Evolutionary conservation across 805 yeast species (phyloP).

Genomic region (Lipomyces yamadae): DNA sequence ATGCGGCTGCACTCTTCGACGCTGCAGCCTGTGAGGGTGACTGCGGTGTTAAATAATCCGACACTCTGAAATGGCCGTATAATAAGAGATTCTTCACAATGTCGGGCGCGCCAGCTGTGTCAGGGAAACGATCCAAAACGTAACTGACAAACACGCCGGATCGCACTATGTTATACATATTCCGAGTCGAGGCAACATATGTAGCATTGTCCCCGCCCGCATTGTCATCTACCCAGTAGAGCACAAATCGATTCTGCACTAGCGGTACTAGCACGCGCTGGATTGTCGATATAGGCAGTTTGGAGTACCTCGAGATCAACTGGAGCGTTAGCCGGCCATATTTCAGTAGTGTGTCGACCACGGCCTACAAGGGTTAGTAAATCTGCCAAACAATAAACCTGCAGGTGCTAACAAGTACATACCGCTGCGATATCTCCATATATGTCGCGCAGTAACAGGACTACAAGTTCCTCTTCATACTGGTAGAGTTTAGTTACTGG

Average conservation of each 20-base stretch:
- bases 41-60: slow-evolving; percentile 52
- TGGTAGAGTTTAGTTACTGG: slow-evolving; percentile 1
- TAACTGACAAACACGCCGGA: slow-evolving; percentile 73
- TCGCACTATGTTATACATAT: slow-evolving; percentile 64
- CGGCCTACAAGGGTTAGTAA: slow-evolving; percentile 35
- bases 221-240: slow-evolving; percentile 59
- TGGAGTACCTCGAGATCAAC: slow-evolving; percentile 57
- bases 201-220: slow-evolving; percentile 24
- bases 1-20: slow-evolving; percentile 50
- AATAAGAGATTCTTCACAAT: slow-evolving; percentile 72
- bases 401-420: neutral
- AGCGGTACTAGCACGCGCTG: slow-evolving; percentile 73
- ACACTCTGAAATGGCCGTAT: slow-evolving; percentile 66
- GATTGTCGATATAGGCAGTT: slow-evolving; percentile 56
- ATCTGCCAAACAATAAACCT: neutral
- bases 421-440: slow-evolving; percentile 76
- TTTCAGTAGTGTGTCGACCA: slow-evolving; percentile 64
- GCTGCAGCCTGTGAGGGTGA: slow-evolving; percentile 42
- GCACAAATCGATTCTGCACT: slow-evolving; percentile 77
- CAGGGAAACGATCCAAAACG: slow-evolving; percentile 50
- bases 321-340: slow-evolving; percentile 67
- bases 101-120: slow-evolving; percentile 55
- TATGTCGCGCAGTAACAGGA: slow-evolving; percentile 43
- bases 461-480: slow-evolving; percentile 32
- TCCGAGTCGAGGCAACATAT: slow-evolving; percentile 57